Base-by-base conservation (phyloP, 345 rosid species). In the Syzygium oleosum region DNA sequence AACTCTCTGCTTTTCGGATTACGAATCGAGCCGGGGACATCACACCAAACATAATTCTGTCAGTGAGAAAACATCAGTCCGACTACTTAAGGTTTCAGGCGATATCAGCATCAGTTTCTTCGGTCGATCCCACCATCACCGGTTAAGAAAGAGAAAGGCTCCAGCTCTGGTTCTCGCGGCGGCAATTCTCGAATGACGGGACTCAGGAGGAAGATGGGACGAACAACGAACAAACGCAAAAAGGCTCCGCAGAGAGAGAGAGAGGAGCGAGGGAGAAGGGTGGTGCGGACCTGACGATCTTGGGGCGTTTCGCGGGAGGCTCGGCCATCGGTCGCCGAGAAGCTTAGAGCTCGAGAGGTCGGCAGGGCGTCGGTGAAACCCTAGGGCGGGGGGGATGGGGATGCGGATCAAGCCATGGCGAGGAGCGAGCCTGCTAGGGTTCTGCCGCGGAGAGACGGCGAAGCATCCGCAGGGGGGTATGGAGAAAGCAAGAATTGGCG, bases 241-340 rank as follows among this genome's bases (percentile, higher is more conserved):
- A 87, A 78, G 38, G 54, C 85, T 22, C 78, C 11, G 13, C 68
- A 56, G 84, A 59, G n/a, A 54, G 80, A 55, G 84, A 61, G 55
- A 16, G 55, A 12, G 73, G 61, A 52, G 46, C 7, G 78, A 46
- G 51, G 19, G 63, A 51, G 38, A 63, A 86, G 46, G 46, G 7
- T 43, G 46, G 46, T 53, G 19, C 25, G 23, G 61, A 93, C 94
- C 93, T 90, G 34, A 91, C 88, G 79, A 90, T 85, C 90, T 88
- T 95, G 85, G 59, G 96, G 56, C 96, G 96, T 85, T 95, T 95
- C 7, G 91, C 91, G 13, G 89, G 94, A 84, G 89, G 96, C 73
- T 89, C 94, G 55, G 87, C 91, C 83, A 73, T 73, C 11, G 12
- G 49, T 73, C 27, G 63, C n/a, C 61, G 25, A 58, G 38, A 19